Evolutionary conservation across 768 basidiomycete species (phyloP), one percentile per base, ranked within the genome.

Genomic region (Termitomyces sp.): DNA sequence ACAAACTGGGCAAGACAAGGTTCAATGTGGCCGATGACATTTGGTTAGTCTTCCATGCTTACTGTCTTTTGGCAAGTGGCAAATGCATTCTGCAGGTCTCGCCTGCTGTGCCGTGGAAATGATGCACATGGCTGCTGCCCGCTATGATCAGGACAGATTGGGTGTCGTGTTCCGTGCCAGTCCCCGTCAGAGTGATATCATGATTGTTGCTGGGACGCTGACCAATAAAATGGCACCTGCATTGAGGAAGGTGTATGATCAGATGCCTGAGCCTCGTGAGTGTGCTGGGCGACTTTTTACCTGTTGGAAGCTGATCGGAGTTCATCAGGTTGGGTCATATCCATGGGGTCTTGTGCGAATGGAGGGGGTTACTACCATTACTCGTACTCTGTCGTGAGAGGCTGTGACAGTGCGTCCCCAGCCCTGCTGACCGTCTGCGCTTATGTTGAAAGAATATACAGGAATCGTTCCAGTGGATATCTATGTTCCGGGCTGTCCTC

Each of bases 201-300:
- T 98, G 96, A 99, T 99, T 68, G 97, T 99, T 45, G 96, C 96
- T 48, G 97, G 97, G 35, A 99, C 97, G 0, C 75, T 99, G 65
- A 99, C 97, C 60, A 99, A 99, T 78, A 98, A 99, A 77, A 99
- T 99, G 97, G 97, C 95, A 5, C 97, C 97, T 42, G 96, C 97
- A 8, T 70, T 99, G 68, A 83, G 97, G 66, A 98, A 94, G 72
- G 95, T 94, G 54, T 94, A 94, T 66, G 93, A 95, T 72, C 94
- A 99, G 71, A 98, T 98, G 96, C 97, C 97, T 33, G 94, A 98
- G 67, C 97, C 97, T 57, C 84, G 89, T 88, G 72, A 49, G 86
- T 79, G 15, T 21, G 43, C 17, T 28, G 31, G 49, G 33, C 44
- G 52, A 53, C 11, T 54, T n/a, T 31, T 51, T 45, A 50, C 38